Conservation (phyloP, 345 rosid species). For the Crucihimalaya himalaica region DNA sequence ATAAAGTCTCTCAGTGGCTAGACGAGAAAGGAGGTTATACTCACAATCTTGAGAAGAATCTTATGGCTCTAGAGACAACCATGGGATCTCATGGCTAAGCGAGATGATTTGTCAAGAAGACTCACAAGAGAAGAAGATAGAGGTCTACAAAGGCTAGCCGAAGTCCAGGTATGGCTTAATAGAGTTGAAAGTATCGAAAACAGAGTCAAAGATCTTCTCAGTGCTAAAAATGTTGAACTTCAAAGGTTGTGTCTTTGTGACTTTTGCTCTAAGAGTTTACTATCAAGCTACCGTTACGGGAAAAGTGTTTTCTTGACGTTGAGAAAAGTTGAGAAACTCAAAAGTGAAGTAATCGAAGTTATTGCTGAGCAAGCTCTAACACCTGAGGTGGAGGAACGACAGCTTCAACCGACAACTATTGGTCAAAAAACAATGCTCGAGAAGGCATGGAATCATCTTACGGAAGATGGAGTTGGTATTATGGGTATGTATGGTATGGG, state of each 20-base stretch:
- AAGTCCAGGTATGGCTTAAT: slow-evolving; percentile 21
- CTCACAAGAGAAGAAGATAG: slow-evolving; percentile 25
- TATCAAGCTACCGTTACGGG: not conserved
- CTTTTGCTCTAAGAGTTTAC: not conserved
- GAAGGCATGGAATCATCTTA: not conserved
- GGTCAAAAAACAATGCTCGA: slow-evolving; percentile 18
- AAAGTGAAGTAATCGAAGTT: not conserved
- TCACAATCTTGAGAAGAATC: slow-evolving; percentile 12
- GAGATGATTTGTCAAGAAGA: slow-evolving; percentile 14
- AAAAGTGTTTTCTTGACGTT: not conserved
- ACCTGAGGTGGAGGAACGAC: not conserved
- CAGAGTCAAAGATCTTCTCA: not conserved
- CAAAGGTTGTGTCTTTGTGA: not conserved
- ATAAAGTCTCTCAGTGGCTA: not conserved
- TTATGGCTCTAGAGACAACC: not conserved
- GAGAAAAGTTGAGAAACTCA: not conserved
- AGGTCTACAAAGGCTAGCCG: not conserved
- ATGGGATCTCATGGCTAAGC: slow-evolving; percentile 14
- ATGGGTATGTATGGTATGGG: slow-evolving; percentile 32
- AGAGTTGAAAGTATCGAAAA: not conserved
- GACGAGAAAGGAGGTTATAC: not conserved
- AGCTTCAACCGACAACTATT: not conserved
- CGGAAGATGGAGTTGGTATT: not conserved
- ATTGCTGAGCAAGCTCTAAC: not conserved
- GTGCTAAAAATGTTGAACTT: too few relatives aligned